These are phyloP conservation scores for Ganoderma meredithae DNA, from an alignment of 1,284 basidiomycete species.

Conservation along the genomic window DNA sequence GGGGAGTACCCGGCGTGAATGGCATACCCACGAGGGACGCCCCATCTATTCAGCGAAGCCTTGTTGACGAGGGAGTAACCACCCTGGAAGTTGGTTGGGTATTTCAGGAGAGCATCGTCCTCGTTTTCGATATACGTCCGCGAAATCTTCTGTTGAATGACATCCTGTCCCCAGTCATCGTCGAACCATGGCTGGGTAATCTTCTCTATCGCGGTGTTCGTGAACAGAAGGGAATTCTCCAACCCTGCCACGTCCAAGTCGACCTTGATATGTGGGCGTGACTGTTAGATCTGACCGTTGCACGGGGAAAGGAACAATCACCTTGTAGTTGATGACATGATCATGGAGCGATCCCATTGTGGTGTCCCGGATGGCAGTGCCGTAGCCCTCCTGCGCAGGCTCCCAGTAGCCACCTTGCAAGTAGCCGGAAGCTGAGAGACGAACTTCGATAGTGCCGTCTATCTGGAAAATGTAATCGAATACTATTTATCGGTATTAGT, in stretches of 20 bases:
- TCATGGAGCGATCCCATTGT: constrained; percentile 76
- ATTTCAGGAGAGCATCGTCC: constrained; percentile 61
- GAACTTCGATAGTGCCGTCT: constrained; percentile 72
- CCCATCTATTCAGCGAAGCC: constrained; percentile 63
- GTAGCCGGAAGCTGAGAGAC: constrained; percentile 72
- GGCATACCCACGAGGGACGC: constrained; percentile 60
- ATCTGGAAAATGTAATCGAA: constrained; percentile 74
- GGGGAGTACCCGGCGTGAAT: constrained; percentile 64
- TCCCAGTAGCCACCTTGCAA: constrained; percentile 70
- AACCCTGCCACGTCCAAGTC: constrained; percentile 68
- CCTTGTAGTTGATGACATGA: constrained; percentile 73
- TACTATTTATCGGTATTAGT: constrained; percentile 40
- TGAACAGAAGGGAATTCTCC: constrained; percentile 64
- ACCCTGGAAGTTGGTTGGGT: constrained; percentile 61
- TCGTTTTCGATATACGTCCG: constrained; percentile 61
- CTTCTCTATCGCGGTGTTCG: constrained; percentile 56
- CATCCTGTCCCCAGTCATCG: constrained; percentile 65
- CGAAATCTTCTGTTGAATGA: constrained; percentile 61
- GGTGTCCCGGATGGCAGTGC: constrained; percentile 60
- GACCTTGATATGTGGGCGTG: constrained; percentile 37
- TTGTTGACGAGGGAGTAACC: constrained; percentile 67
- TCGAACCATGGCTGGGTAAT: constrained; percentile 62
- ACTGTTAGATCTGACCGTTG: background rate
- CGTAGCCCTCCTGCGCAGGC: constrained; percentile 56
- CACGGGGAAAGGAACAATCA: constrained; percentile 17